Conservation (phyloP, 2,329 filamentous ascomycete genomes). For the Phaeomoniella chlamydospora region DNA sequence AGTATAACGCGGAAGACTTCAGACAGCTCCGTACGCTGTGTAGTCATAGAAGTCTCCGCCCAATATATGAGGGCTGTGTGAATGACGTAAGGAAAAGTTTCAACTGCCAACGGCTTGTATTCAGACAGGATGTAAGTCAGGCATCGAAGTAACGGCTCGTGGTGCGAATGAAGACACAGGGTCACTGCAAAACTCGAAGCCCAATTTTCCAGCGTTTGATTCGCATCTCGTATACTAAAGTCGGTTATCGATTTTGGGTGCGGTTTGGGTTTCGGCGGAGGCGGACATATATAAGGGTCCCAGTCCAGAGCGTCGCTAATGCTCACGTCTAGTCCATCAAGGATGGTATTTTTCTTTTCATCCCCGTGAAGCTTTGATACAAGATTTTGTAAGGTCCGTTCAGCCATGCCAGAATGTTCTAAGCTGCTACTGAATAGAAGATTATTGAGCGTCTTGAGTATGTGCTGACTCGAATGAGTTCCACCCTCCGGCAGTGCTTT, state of each 20-base stretch:
- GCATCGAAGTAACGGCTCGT: slow-evolving; percentile 55
- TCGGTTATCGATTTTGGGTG: slow-evolving; percentile 1
- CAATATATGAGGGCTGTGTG: slow-evolving; percentile 60
- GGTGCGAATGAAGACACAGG: slow-evolving; percentile 4
- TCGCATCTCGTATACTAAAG: slow-evolving; percentile 9
- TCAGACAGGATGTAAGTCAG: slow-evolving; percentile 51
- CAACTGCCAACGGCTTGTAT: slow-evolving; percentile 56
- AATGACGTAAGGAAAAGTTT: slow-evolving; percentile 67
- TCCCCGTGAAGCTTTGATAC: slow-evolving; percentile 17
- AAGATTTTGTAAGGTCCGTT: slow-evolving; percentile 28
- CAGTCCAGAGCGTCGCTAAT: slow-evolving; percentile 26
- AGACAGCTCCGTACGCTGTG: slow-evolving; percentile 51
- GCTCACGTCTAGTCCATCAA: slow-evolving; percentile 18
- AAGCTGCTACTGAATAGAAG: slow-evolving; percentile 46
- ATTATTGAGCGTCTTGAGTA: slow-evolving; percentile 48
- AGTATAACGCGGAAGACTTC: slow-evolving; percentile 43
- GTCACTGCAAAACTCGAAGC: slow-evolving; percentile 17
- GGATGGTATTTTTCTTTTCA: slow-evolving; percentile 19
- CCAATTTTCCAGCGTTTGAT: slow-evolving; percentile 16
- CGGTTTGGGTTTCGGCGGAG: slow-evolving; percentile 5
- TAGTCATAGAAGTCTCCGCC: slow-evolving; percentile 42
- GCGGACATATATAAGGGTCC: slow-evolving; percentile 24
- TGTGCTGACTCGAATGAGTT: slow-evolving; percentile 41
- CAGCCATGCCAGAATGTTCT: slow-evolving; percentile 24
- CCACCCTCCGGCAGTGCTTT: slow-evolving; percentile 3